These are phyloP conservation scores for Trichoderma lentiforme DNA, from an alignment of 2,329 filamentous ascomycete genomes.

Conservation along the genomic window DNA sequence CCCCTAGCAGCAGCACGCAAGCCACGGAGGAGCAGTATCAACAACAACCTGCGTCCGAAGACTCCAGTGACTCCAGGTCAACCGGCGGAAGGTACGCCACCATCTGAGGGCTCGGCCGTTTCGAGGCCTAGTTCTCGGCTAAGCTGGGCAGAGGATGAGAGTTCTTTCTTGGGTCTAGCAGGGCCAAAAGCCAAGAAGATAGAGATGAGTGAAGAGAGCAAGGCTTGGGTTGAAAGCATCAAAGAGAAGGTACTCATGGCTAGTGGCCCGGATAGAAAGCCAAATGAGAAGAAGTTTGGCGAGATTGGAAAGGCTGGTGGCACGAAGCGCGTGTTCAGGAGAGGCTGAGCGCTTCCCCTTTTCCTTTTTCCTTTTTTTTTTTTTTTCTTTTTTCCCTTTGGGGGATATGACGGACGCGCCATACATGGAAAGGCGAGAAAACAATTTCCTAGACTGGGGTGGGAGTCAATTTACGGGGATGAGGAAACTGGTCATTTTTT, in stretches of 20 bases:
- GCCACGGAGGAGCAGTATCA: constrained; percentile 44
- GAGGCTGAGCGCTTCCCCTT: constrained; percentile 24
- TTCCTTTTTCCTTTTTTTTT: not conserved
- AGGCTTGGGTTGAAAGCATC: constrained; percentile 79
- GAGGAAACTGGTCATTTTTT: not conserved
- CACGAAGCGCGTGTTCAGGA: constrained; percentile 68
- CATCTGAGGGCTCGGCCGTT: constrained; percentile 43
- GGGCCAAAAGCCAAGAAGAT: constrained; percentile 64
- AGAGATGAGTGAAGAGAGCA: constrained; percentile 68
- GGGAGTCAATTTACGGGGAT: constrained; percentile 7
- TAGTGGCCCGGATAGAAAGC: constrained; percentile 52
- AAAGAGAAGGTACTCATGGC: constrained; percentile 74
- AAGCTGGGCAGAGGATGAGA: constrained; percentile 59
- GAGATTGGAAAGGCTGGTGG: constrained; percentile 69
- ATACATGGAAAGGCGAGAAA: not conserved
- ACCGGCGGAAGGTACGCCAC: constrained; percentile 39
- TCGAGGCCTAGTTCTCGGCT: constrained; percentile 53
- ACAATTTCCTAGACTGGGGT: constrained; percentile 1
- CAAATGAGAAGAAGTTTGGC: constrained; percentile 50
- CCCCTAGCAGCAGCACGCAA: constrained; percentile 52
- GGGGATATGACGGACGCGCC: not conserved
- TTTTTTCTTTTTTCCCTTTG: not conserved
- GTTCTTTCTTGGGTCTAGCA: constrained; percentile 62
- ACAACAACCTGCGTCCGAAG: constrained; percentile 35
- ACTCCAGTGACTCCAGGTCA: constrained; percentile 41